Base-by-base conservation (phyloP, 208 protist species). In the Acanthamoeba healyi region DNA sequence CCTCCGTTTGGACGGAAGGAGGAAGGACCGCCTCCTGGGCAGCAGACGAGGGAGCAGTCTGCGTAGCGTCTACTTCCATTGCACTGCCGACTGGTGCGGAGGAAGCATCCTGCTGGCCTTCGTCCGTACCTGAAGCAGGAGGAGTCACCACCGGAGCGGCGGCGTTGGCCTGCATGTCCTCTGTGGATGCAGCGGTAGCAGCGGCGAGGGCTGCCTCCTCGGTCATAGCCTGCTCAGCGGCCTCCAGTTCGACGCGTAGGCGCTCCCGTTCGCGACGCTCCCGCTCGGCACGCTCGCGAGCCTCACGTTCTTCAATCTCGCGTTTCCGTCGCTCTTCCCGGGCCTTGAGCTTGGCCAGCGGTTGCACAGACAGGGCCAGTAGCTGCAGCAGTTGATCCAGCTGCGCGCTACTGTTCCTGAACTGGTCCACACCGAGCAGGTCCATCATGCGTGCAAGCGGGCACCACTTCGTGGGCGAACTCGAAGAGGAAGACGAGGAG, bases 391-490 rank as follows among this genome's bases (percentile, higher is more conserved):
- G 36, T 32, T 93, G 88, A 5, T 81, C 67, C 3, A 93, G 42
- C 49, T 93, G 88, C 32, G 88, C 88, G 70, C 32, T 54, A 63
- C 88, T 93, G 63, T 93, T 93, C 38, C 51, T 19, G 88, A 93
- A 93, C 46, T 93, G 88, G 24, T 81, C 67, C 17, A 93, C 67
- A 0, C 88, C 63, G 6, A 93, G 67, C 36, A 93, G 88, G 70
- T 81, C 67, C 88, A 93, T 82, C 44, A 93, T 15, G 12, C 88
- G 40, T 14, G 67, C 88, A 4, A 93, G 70, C 24, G 88, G 88
- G 38, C 88, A 93, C 88, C 63, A 93, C 70, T 81, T 63, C 29
- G 61, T 36, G 17, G 26, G n/a, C 70, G 36, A 9, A 32, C 34
- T 91, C 9, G n/a, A n/a, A n/a, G n/a, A n/a, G n/a, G n/a, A n/a